These are phyloP conservation scores for Noccaea caerulescens DNA, from an alignment of 345 rosid species.

Conservation along the genomic window DNA sequence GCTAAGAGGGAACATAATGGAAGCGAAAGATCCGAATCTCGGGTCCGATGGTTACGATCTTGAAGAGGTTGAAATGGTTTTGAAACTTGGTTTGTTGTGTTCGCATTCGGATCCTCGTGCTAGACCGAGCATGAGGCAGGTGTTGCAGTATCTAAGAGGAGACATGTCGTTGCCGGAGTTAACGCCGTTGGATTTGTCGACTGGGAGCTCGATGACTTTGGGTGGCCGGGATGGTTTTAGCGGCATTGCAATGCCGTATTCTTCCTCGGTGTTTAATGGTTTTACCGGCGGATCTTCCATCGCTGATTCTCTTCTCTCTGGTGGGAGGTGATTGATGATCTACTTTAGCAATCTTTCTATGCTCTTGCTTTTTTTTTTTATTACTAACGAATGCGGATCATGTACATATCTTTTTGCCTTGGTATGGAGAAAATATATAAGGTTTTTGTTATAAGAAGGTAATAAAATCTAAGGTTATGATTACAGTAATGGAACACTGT, in stretches of 20 bases:
- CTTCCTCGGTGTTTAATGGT: conserved; percentile 38
- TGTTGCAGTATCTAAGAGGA: conserved; percentile 53
- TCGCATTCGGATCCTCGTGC: conserved; percentile 51
- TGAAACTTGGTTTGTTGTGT: conserved; percentile 66
- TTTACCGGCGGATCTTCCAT: conserved; percentile 41
- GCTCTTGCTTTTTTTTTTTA: not conserved
- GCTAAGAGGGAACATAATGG: conserved; percentile 47
- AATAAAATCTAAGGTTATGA: conserved; percentile 8
- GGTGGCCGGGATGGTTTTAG: conserved; percentile 41
- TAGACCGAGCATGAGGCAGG: conserved; percentile 69
- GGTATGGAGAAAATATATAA: not conserved
- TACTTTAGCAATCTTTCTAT: not conserved
- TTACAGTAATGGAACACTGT: not conserved
- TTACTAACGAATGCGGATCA: not conserved
- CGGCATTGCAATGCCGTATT: conserved; percentile 35
- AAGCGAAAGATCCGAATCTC: conserved; percentile 50
- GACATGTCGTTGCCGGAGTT: conserved; percentile 38
- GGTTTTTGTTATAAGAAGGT: not conserved
- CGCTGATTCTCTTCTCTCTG: conserved; percentile 40
- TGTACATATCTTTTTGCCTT: conserved; percentile 39
- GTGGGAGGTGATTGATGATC: conserved; percentile 38
- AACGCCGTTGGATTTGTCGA: conserved; percentile 32
- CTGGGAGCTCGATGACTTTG: conserved; percentile 20
- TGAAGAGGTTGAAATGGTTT: conserved; percentile 57
- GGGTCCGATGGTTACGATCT: conserved; percentile 41